Conservation (phyloP, 1,284 basidiomycete genomes). For the Apiotrichum gamsii region DNA sequence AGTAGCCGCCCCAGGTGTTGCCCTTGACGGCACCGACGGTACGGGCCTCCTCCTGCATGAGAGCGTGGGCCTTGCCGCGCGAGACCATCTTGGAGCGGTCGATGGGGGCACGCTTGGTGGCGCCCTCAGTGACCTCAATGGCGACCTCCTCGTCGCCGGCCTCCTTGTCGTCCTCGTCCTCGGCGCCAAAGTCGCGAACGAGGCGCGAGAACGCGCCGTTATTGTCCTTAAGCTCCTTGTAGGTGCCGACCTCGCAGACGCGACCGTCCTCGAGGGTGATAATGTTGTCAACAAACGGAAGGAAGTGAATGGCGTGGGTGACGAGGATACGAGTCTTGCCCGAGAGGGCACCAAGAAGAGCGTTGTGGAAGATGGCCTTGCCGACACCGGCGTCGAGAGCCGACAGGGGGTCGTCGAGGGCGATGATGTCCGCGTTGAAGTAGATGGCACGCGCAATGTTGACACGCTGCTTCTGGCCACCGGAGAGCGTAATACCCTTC, state of each 20-base stretch:
- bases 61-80: constrained; percentile 35
- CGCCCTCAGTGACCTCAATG: constrained; percentile 25
- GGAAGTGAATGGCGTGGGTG: constrained; percentile 51
- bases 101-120: neutral
- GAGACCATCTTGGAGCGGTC: constrained; percentile 41
- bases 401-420: constrained; percentile 74
- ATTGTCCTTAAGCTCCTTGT: constrained; percentile 56
- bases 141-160: constrained; percentile 44
- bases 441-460: constrained; percentile 74
- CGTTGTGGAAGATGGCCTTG: constrained; percentile 73
- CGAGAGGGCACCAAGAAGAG: constrained; percentile 58
- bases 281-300: constrained; percentile 48
- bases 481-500: constrained; percentile 53
- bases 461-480: constrained; percentile 50
- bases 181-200: constrained; percentile 60
- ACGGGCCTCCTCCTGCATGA: constrained; percentile 51
- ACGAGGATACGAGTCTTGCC: constrained; percentile 72
- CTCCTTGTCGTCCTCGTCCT: constrained; percentile 49
- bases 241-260: constrained; percentile 70
- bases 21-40: constrained; percentile 39
- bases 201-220: constrained; percentile 67
- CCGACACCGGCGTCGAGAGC: constrained; percentile 83
- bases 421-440: constrained; percentile 74
- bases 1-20: constrained; percentile 47
- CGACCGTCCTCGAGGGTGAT: constrained; percentile 57